phyloP scores from a whole-genome alignment of 2,329 filamentous ascomycete species.

The Colletotrichum tamarilloi region DNA sequence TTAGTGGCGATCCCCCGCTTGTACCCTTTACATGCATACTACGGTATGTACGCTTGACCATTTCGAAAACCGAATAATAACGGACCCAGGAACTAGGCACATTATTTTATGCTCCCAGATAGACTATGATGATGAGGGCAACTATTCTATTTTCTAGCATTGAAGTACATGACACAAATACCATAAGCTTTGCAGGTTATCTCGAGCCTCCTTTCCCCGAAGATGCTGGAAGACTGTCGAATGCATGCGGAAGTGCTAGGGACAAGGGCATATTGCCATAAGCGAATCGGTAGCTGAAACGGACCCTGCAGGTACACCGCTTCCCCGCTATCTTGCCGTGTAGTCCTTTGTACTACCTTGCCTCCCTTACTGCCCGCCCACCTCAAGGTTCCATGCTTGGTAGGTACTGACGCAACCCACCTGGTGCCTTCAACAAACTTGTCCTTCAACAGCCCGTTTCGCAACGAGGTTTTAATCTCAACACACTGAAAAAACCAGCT shows the following conservation, averaged over 20 bases:
- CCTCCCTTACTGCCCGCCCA: background rate
- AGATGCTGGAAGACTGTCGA: conserved; percentile 20
- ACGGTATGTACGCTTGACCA: background rate
- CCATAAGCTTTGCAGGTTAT: background rate
- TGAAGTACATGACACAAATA: background rate
- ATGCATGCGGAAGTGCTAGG: conserved; percentile 1
- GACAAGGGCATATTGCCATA: conserved; percentile 21
- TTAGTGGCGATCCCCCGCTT: conserved; percentile 28
- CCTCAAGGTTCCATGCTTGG: conserved; percentile 3
- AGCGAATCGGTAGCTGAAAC: conserved; percentile 34
- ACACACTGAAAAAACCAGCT: background rate
- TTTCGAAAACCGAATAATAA: too few relatives aligned
- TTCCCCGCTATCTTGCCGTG: conserved; percentile 31
- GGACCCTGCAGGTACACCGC: conserved; percentile 36
- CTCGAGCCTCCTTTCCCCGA: background rate
- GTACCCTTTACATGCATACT: conserved; percentile 13
- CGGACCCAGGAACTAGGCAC: too few relatives aligned
- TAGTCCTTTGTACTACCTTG: conserved; percentile 27
- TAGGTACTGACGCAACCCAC: conserved; percentile 33
- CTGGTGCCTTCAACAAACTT: conserved; percentile 36
- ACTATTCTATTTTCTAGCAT: background rate
- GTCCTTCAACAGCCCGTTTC: conserved; percentile 17
- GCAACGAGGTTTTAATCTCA: conserved; percentile 6
- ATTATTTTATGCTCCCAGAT: background rate
- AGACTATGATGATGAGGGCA: background rate